Base-by-base conservation (phyloP, 2,329 filamentous ascomycete genomes). In the Anthostomella pinea region DNA sequence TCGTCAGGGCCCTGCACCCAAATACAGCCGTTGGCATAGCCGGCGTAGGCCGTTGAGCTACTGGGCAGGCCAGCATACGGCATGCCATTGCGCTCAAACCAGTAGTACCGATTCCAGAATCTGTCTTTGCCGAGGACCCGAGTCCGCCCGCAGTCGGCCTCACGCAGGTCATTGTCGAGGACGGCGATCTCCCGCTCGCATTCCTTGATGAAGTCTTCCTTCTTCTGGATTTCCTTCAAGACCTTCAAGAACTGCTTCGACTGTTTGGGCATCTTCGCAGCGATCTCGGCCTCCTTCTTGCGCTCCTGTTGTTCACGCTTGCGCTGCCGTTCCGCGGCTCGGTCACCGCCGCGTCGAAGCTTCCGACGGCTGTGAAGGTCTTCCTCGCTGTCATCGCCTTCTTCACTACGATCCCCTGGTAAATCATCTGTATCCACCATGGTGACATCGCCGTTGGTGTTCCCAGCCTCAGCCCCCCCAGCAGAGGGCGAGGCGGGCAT, bases 81-180 rank as follows among this genome's bases (percentile, higher is more conserved):
- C 90, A 97, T 97, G 16, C 90, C 93, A 56, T 97, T 98, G 45
- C 91, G 84, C 65, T 98, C 93, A 61, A 97, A 96, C 91, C 93
- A 98, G 71, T 94, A 97, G 65, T 97, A 98, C 35, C 91, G 81
- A 64, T 98, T 97, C 81, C 91, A 95, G 71, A 95, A 98, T 28
- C 93, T 81, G 64, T 98, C 93, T 60, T 93, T 91, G 42, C 93
- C 93, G 17, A 98, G 73, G 13, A 91, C 81, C 45, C 87, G 83
- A 13, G 90, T 95, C 44, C 93, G 83, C 22, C 90, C 87, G 53
- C 91, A 95, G 62, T 96, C 87, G 25, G 90, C 89, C 64, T 97
- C 91, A 34, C 93, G 85, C 29, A 98, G 73, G 59, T 97, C 90
- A 53, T 94, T 90, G 53, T 97, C 91, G 33, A 95, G 79, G 20